Evolutionary conservation across 768 basidiomycete species (phyloP).

Genomic region (Hortiboletus flavorubellus): DNA sequence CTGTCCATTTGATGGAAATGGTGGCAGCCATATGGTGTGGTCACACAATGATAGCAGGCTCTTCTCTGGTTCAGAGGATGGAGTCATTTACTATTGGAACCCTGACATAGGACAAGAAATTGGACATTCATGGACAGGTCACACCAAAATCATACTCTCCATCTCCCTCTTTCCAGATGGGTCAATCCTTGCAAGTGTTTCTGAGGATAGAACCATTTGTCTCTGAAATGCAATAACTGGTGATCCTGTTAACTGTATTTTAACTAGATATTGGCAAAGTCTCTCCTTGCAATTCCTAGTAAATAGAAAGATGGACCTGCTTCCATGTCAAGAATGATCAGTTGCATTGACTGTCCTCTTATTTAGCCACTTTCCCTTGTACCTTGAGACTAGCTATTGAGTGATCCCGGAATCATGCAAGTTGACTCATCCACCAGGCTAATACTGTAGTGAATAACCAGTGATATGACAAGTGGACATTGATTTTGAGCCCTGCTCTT

Average conservation of each 20-base stretch:
- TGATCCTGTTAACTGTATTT: background rate
- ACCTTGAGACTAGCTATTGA: background rate
- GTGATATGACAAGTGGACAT: no score
- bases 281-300: background rate
- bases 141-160: background rate
- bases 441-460: background rate
- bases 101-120: background rate
- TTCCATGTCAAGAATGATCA: background rate
- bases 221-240: slow-evolving; percentile 3
- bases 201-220: background rate
- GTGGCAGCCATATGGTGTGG: no score
- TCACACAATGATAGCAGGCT: background rate
- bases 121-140: background rate
- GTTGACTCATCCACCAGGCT: background rate
- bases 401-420: background rate
- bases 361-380: background rate
- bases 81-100: background rate
- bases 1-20: background rate
- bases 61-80: background rate
- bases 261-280: slow-evolving; percentile 13
- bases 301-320: no score
- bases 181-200: slow-evolving; percentile 3
- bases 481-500: slow-evolving; percentile 5
- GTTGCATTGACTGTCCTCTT: background rate
- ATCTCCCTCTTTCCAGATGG: slow-evolving; percentile 3